Evolutionary conservation across 2,329 filamentous ascomycete species (phyloP).

Genomic region (Tolypocladium sp.): DNA sequence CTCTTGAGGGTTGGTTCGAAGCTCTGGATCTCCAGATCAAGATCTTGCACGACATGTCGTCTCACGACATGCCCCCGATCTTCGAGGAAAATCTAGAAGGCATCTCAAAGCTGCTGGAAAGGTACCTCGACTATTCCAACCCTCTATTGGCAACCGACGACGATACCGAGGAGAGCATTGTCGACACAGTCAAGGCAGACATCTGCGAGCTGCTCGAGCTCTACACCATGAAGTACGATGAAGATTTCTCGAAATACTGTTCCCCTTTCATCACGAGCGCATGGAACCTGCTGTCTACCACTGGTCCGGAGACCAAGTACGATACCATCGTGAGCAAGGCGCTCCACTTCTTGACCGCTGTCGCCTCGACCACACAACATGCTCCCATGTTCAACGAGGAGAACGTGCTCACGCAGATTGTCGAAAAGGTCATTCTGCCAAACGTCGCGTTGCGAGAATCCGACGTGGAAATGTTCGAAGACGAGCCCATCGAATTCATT

Average conservation of each 20-base stretch:
- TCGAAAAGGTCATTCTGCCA: conserved; percentile 91
- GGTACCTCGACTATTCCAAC: conserved; percentile 88
- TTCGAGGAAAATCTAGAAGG: conserved; percentile 81
- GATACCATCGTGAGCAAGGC: conserved; percentile 92
- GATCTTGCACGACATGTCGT: conserved; percentile 94
- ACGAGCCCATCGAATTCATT: conserved; percentile 98
- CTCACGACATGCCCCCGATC: conserved; percentile 86
- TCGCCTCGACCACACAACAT: conserved; percentile 70
- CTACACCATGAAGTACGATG: conserved; percentile 91
- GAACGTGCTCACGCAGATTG: conserved; percentile 70
- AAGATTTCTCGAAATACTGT: conserved; percentile 77
- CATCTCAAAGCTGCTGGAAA: conserved; percentile 75
- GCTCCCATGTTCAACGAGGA: conserved; percentile 79
- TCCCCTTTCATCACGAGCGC: conserved; percentile 80
- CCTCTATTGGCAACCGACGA: conserved; percentile 74
- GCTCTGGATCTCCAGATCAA: conserved; percentile 84
- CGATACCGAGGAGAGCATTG: conserved; percentile 74
- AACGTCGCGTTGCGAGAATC: conserved; percentile 89
- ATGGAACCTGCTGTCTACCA: conserved; percentile 82
- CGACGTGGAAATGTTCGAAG: conserved; percentile 92
- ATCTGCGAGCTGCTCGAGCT: conserved; percentile 88
- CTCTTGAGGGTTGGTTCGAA: conserved; percentile 69
- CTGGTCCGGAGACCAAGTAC: conserved; percentile 83
- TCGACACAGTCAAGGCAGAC: conserved; percentile 84
- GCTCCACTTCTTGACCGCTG: conserved; percentile 85